A percentile compares a stretch with the other conserved stretches of the same genome.
These are phyloP conservation scores for Mycena belliarum DNA, from an alignment of 768 basidiomycete species.

Conservation along the genomic window DNA sequence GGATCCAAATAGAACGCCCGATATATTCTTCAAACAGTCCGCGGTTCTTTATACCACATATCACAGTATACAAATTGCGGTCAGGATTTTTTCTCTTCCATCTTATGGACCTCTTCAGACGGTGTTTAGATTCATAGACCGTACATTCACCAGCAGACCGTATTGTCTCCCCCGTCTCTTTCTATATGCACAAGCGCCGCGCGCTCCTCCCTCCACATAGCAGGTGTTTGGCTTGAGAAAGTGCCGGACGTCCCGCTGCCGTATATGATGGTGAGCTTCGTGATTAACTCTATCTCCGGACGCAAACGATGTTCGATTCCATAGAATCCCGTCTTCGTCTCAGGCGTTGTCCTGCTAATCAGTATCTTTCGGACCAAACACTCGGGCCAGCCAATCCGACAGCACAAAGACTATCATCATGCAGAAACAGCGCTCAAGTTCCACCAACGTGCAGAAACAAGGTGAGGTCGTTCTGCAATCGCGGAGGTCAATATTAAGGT, in stretches of 20 bases:
- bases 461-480: neutral
- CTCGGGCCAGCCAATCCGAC: neutral
- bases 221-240: constrained; percentile 11
- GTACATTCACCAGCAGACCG: constrained; percentile 7
- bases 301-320: too few relatives aligned
- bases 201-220: constrained; percentile 5
- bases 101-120: neutral
- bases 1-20: constrained; percentile 32
- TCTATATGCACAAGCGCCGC: constrained; percentile 18
- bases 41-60: constrained; percentile 41
- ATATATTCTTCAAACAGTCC: constrained; percentile 39
- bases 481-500: neutral
- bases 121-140: constrained; percentile 28
- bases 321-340: neutral
- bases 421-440: neutral
- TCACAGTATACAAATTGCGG: constrained; percentile 50
- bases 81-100: constrained; percentile 38
- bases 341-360: neutral
- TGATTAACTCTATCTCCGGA: neutral
- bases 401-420: neutral
- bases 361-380: neutral
- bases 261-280: neutral
- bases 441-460: neutral
- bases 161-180: constrained; percentile 11
- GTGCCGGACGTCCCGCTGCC: neutral